A percentile compares a stretch with the other conserved stretches of the same genome.
phyloP scores from a whole-genome alignment of 129 eudicot genomes.

The Artemisia annua region DNA sequence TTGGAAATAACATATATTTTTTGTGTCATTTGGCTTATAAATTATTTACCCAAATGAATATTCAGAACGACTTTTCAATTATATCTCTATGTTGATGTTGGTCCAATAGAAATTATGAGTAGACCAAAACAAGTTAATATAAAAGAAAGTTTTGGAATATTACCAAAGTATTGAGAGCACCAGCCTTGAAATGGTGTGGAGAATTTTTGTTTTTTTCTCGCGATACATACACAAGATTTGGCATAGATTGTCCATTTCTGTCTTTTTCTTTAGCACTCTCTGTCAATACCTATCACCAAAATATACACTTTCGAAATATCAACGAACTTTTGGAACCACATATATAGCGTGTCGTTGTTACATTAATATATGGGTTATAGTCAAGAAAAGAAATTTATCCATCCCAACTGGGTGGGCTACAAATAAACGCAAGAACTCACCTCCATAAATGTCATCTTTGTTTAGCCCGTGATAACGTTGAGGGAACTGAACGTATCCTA shows the following conservation, averaged over 20 bases:
- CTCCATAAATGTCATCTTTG: constrained; percentile 67
- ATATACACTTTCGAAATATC: neutral
- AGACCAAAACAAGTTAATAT: neutral
- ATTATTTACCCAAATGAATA: too few species aligned
- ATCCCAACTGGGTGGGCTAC: constrained; percentile 57
- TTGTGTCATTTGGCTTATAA: too few species aligned
- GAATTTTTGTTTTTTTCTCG: constrained; percentile 47
- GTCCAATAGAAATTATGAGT: neutral
- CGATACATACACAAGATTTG: constrained; percentile 65
- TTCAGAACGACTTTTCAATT: too few species aligned
- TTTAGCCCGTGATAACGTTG: constrained; percentile 65
- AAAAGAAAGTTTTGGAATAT: neutral
- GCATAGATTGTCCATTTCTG: constrained; percentile 37
- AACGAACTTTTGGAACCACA: too few species aligned
- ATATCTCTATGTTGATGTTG: too few species aligned
- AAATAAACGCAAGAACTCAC: constrained; percentile 52
- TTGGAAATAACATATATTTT: too few species aligned
- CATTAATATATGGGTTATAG: neutral
- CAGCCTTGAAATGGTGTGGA: constrained; percentile 72
- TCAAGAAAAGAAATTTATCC: constrained; percentile 26
- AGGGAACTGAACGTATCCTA: constrained; percentile 72
- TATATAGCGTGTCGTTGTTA: too few species aligned
- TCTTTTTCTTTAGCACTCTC: constrained; percentile 40
- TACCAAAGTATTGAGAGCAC: constrained; percentile 73
- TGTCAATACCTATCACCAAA: constrained; percentile 43